These are phyloP conservation scores for Chrysosporium keratinophilum DNA, from an alignment of 2,329 filamentous ascomycete genomes.

Conservation along the genomic window DNA sequence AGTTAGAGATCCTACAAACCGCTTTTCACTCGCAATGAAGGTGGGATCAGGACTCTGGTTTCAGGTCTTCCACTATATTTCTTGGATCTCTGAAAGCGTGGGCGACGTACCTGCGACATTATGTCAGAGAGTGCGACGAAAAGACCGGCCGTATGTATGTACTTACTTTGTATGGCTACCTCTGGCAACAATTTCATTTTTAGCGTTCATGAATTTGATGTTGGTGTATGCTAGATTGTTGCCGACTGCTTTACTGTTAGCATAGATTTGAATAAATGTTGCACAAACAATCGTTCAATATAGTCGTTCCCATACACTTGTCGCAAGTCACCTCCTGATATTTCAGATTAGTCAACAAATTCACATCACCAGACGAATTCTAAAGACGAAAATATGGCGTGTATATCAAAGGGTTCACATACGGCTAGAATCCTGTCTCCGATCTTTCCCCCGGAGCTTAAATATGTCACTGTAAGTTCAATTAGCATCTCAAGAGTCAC, in stretches of 20 bases:
- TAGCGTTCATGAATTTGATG: constrained; percentile 50
- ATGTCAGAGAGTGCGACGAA: background rate
- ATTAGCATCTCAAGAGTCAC: background rate
- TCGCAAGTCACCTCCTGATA: constrained; percentile 51
- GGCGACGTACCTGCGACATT: constrained; percentile 42
- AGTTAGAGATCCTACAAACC: no score
- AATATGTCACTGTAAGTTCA: constrained; percentile 46
- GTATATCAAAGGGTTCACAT: constrained; percentile 18
- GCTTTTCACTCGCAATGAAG: no score
- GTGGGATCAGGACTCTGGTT: background rate
- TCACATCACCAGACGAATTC: background rate
- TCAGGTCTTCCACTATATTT: constrained; percentile 40
- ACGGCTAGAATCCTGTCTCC: constrained; percentile 49
- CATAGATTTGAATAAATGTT: background rate
- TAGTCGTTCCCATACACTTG: constrained; percentile 43
- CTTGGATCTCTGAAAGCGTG: constrained; percentile 53
- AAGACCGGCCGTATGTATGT: background rate
- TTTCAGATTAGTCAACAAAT: background rate
- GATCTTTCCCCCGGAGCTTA: constrained; percentile 53
- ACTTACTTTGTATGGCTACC: constrained; percentile 57
- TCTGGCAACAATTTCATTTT: constrained; percentile 51
- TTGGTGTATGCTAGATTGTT: constrained; percentile 56
- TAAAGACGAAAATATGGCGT: background rate
- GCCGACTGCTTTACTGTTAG: constrained; percentile 40
- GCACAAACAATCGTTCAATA: background rate